These are phyloP conservation scores for Dryadomyces quercus-mongolicae DNA, from an alignment of 2,329 filamentous ascomycete genomes.

Conservation along the genomic window DNA sequence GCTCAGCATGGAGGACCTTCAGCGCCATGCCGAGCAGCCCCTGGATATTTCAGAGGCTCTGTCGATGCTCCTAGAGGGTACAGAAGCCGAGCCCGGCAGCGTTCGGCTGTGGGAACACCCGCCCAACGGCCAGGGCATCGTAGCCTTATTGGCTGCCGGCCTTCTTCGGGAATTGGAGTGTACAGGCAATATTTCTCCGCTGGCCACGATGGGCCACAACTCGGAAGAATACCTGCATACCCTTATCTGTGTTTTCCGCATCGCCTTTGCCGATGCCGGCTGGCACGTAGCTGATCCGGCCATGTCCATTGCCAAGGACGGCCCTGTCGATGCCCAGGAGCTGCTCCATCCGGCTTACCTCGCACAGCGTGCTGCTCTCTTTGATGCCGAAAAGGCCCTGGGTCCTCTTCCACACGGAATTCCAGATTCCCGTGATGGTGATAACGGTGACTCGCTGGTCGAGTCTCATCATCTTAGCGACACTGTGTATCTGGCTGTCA, in stretches of 20 bases:
- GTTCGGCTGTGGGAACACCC: conserved; percentile 87
- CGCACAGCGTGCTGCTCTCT: conserved; percentile 49
- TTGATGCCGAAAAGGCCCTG: conserved; percentile 49
- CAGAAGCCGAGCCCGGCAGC: conserved; percentile 32
- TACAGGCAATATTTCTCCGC: conserved; percentile 58
- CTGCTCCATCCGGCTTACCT: conserved; percentile 63
- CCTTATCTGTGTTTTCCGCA: conserved; percentile 74
- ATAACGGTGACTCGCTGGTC: background rate
- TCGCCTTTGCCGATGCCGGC: conserved; percentile 76
- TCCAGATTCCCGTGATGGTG: background rate
- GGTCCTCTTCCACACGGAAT: background rate
- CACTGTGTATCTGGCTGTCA: conserved; percentile 84
- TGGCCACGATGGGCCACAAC: conserved; percentile 63
- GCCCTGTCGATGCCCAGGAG: conserved; percentile 14
- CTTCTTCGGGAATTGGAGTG: conserved; percentile 78
- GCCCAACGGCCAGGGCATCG: conserved; percentile 88
- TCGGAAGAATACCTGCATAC: conserved; percentile 67
- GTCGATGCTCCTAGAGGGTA: conserved; percentile 57
- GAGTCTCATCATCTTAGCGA: conserved; percentile 50
- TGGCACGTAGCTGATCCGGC: conserved; percentile 80
- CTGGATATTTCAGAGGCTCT: conserved; percentile 33
- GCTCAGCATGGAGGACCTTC: conserved; percentile 66
- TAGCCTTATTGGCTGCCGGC: conserved; percentile 82
- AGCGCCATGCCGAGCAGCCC: conserved; percentile 46
- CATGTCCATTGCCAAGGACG: conserved; percentile 51